Evolutionary conservation across 805 yeast genomes (phyloP).

Genomic region (Kregervanrija delftensis): DNA sequence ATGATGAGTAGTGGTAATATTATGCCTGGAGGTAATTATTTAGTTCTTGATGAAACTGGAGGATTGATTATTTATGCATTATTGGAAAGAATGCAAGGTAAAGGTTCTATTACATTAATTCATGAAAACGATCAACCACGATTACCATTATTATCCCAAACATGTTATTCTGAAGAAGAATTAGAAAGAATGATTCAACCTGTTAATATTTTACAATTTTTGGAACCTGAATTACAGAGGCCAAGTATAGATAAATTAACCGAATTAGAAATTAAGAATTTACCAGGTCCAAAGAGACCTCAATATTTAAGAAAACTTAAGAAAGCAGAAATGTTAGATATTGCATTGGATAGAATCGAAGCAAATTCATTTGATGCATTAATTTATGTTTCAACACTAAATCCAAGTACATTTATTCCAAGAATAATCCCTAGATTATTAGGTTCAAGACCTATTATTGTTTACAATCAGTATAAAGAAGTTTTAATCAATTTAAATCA

Average conservation of each 20-base stretch:
- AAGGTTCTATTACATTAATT: conserved; percentile 56
- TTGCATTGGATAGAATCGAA: conserved; percentile 43
- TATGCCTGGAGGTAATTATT: conserved; percentile 82
- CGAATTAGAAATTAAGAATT: conserved; percentile 43
- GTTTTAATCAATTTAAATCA: conserved; percentile 67
- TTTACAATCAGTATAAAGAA: conserved; percentile 80
- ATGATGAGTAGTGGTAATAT: conserved; percentile 74
- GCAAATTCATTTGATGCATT: conserved; percentile 65
- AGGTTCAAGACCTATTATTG: conserved; percentile 83
- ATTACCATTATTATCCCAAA: conserved; percentile 57
- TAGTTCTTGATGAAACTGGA: conserved; percentile 90
- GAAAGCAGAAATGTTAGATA: conserved; percentile 45
- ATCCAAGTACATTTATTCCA: conserved; percentile 59
- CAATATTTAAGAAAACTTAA: conserved; percentile 63
- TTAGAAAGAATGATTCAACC: conserved; percentile 44
- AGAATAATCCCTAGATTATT: conserved; percentile 55
- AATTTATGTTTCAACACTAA: conserved; percentile 65
- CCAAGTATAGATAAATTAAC: conserved; percentile 37
- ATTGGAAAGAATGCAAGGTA: conserved; percentile 86
- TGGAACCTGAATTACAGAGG: conserved; percentile 64
- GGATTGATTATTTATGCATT: conserved; percentile 82
- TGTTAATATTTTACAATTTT: conserved; percentile 70
- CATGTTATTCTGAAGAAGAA: conserved; percentile 53
- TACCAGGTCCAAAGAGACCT: conserved; percentile 54
- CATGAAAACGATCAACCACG: conserved; percentile 96